These are phyloP conservation scores for Pyracantha coccinea DNA, from an alignment of 331 rosid species.

Conservation along the genomic window DNA sequence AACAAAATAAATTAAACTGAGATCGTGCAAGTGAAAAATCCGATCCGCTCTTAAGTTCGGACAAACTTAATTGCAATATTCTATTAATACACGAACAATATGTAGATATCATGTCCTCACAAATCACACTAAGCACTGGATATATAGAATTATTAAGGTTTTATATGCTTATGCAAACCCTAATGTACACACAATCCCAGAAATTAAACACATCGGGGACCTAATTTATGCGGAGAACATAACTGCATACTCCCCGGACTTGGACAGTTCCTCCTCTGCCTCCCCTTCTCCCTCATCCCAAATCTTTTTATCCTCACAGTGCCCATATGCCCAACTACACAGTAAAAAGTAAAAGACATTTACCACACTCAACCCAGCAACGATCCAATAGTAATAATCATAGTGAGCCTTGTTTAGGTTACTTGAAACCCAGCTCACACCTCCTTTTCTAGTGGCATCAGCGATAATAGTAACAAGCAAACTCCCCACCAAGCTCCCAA, in stretches of 20 bases:
- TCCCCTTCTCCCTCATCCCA: constrained; percentile 39
- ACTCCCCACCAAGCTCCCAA: constrained; percentile 43
- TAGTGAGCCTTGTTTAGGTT: constrained; percentile 50
- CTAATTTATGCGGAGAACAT: not conserved
- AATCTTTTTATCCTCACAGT: constrained; percentile 16
- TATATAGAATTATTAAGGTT: too few relatives aligned
- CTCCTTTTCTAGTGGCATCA: constrained; percentile 20
- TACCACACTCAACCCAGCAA: constrained; percentile 25
- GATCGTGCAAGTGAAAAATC: too few relatives aligned
- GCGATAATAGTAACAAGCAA: constrained; percentile 35
- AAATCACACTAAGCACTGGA: too few relatives aligned
- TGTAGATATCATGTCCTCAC: too few relatives aligned
- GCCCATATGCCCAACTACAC: constrained; percentile 56
- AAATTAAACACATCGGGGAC: too few relatives aligned
- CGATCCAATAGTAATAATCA: constrained; percentile 58
- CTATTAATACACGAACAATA: too few relatives aligned
- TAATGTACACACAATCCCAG: too few relatives aligned
- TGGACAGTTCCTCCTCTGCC: not conserved
- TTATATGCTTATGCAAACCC: too few relatives aligned
- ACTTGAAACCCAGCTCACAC: constrained; percentile 41
- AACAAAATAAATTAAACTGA: too few relatives aligned
- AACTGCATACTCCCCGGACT: not conserved
- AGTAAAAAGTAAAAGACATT: constrained; percentile 45
- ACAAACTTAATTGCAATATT: too few relatives aligned
- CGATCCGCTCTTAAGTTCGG: too few relatives aligned